Evolutionary conservation across 2,329 filamentous ascomycete genomes (phyloP).

Genomic region (Alternaria sp.): DNA sequence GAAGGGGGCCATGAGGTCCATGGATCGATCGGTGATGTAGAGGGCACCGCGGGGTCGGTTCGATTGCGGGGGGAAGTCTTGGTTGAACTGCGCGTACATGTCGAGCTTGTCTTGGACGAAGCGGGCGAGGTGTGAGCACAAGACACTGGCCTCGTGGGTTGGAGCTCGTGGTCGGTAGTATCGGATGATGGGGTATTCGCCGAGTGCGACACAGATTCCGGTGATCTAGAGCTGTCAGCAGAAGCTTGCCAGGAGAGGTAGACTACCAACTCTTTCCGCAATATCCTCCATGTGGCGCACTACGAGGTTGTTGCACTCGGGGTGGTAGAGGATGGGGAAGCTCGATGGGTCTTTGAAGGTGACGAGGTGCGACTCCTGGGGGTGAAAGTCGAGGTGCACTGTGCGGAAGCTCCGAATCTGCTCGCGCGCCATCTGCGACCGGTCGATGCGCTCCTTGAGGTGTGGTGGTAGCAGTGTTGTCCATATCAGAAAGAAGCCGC

Average conservation of each 20-base stretch:
- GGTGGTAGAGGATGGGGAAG: constrained; percentile 91
- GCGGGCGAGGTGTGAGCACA: constrained; percentile 85
- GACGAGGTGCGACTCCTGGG: constrained; percentile 87
- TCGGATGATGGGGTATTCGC: constrained; percentile 90
- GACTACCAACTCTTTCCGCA: constrained; percentile 76
- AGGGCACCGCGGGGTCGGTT: constrained; percentile 81
- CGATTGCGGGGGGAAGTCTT: constrained; percentile 81
- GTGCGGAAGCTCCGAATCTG: constrained; percentile 82
- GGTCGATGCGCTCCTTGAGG: constrained; percentile 76
- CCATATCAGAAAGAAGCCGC: constrained; percentile 83
- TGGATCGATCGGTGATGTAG: constrained; percentile 86
- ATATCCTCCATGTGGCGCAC: constrained; percentile 81
- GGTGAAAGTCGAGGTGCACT: constrained; percentile 86
- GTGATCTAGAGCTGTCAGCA: constrained; percentile 66
- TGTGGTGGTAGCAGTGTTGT: constrained; percentile 74
- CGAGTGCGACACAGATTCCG: constrained; percentile 86
- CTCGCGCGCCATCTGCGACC: constrained; percentile 70
- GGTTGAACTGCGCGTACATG: constrained; percentile 82
- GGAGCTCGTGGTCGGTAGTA: constrained; percentile 82
- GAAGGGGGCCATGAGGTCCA: constrained; percentile 88
- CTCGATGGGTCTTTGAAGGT: constrained; percentile 96
- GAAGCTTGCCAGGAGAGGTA: not conserved
- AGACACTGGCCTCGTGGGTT: constrained; percentile 83
- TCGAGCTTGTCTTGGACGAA: constrained; percentile 94
- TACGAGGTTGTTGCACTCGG: constrained; percentile 83